Percentiles rank a stretch among this genome's conserved stretches.
These are phyloP conservation scores for Flaveria sonorensis DNA, from an alignment of 129 eudicot genomes.

Conservation along the genomic window DNA sequence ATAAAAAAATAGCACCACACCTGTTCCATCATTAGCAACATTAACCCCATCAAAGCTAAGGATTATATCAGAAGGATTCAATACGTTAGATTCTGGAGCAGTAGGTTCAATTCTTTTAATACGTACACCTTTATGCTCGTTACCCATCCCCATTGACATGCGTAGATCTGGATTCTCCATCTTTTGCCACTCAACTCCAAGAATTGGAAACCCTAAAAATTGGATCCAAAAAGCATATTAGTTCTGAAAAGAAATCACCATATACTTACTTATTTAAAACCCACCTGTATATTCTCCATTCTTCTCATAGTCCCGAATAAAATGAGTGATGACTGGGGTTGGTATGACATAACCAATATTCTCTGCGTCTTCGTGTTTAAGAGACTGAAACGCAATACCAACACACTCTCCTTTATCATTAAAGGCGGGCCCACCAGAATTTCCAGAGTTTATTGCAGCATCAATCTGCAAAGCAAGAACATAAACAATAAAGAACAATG, in stretches of 20 bases:
- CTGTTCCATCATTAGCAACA: constrained; percentile 73
- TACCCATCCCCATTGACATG: constrained; percentile 60
- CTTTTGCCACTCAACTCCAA: constrained; percentile 68
- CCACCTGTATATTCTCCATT: constrained; percentile 62
- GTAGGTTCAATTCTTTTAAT: constrained; percentile 62
- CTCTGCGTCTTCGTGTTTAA: constrained; percentile 66
- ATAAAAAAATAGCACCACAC: constrained; percentile 17
- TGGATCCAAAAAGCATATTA: not conserved
- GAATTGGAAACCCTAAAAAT: constrained; percentile 56
- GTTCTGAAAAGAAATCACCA: not conserved
- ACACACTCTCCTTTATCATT: constrained; percentile 59
- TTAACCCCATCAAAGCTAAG: constrained; percentile 63
- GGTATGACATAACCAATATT: constrained; percentile 71
- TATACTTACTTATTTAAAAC: not conserved
- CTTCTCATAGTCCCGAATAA: constrained; percentile 56
- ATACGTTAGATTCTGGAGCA: constrained; percentile 58
- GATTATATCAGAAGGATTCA: constrained; percentile 55
- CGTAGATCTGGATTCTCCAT: constrained; percentile 68
- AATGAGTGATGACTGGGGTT: constrained; percentile 62
- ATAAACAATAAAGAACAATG: constrained; percentile 19
- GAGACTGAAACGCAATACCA: constrained; percentile 71
- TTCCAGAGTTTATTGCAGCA: constrained; percentile 69
- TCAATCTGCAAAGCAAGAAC: constrained; percentile 48
- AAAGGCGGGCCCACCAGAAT: constrained; percentile 70
- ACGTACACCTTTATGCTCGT: constrained; percentile 60